Conservation (phyloP, 352 stramenopile genomes). For the Aphanomyces euteiches region DNA sequence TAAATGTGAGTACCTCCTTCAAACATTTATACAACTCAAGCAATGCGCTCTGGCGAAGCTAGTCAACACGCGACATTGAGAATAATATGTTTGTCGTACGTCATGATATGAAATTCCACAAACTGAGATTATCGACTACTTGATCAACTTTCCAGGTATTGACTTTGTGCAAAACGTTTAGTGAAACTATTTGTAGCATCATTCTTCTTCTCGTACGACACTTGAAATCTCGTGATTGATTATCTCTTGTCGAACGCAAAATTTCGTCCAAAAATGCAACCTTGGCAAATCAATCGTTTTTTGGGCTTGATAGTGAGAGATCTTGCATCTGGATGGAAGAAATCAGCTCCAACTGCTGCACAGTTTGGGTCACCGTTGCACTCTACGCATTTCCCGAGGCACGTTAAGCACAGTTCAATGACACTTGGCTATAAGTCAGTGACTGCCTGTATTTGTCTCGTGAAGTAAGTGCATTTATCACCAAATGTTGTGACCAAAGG, state of each 20-base stretch:
- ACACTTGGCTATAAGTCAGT: neutral
- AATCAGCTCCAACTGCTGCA: neutral
- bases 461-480: neutral
- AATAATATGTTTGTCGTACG: too few relatives aligned
- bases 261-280: neutral
- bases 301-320: neutral
- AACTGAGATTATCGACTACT: too few relatives aligned
- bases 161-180: too few relatives aligned
- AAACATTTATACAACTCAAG: too few relatives aligned
- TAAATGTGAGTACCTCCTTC: too few relatives aligned
- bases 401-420: neutral
- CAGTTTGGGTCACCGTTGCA: neutral
- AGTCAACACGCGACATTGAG: too few relatives aligned
- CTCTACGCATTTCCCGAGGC: neutral
- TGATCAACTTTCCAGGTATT: too few relatives aligned
- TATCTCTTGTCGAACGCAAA: neutral
- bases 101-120: too few relatives aligned
- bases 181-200: too few relatives aligned
- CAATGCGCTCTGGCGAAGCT: too few relatives aligned
- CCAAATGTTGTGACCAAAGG: neutral
- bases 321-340: neutral
- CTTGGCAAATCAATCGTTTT: neutral
- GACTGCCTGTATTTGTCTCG: conserved; percentile 8
- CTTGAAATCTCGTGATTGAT: neutral
- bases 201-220: too few relatives aligned